phyloP scores from a whole-genome alignment of 164 flowering plant genomes.

The Umbilicus rupestris region DNA sequence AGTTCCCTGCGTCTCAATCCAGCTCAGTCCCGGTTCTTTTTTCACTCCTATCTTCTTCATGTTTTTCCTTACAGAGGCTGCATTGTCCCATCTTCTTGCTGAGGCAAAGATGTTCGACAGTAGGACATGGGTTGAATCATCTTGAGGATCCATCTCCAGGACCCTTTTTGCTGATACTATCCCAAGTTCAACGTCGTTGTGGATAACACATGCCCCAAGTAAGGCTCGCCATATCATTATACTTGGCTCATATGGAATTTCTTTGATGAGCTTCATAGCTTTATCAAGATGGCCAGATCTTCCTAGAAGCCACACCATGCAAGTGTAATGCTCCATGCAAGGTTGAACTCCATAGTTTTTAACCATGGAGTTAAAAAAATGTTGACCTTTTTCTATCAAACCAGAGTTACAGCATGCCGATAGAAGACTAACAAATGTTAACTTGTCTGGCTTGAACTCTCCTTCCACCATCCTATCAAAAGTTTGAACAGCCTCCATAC shows the following conservation, averaged over 20 bases:
- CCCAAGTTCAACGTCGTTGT: conserved; percentile 65
- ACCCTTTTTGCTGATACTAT: conserved; percentile 47
- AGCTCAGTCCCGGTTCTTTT: conserved; percentile 86
- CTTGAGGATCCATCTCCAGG: conserved; percentile 72
- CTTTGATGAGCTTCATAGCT: conserved; percentile 56
- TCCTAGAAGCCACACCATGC: conserved; percentile 86
- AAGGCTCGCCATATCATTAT: conserved; percentile 87
- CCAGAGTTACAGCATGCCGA: conserved; percentile 85
- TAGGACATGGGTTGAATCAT: conserved; percentile 62
- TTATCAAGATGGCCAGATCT: conserved; percentile 53
- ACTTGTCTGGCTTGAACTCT: conserved; percentile 40
- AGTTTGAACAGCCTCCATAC: conserved; percentile 44
- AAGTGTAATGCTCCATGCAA: conserved; percentile 74
- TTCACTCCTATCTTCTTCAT: conserved; percentile 75
- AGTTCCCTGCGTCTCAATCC: conserved; percentile 64
- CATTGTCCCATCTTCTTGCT: conserved; percentile 61
- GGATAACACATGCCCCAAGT: conserved; percentile 74
- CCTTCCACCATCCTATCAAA: conserved; percentile 48
- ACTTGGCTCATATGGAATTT: conserved; percentile 65
- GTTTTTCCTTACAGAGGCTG: conserved; percentile 48
- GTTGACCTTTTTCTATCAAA: conserved; percentile 42
- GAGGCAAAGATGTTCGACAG: conserved; percentile 76
- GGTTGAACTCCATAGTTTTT: conserved; percentile 56
- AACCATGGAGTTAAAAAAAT: conserved; percentile 56
- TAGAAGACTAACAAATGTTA: conserved; percentile 75